Percentiles rank a stretch among this genome's conserved stretches.
phyloP scores from a whole-genome alignment of 305 asterid species.

The Fraxinus angustifolia region DNA sequence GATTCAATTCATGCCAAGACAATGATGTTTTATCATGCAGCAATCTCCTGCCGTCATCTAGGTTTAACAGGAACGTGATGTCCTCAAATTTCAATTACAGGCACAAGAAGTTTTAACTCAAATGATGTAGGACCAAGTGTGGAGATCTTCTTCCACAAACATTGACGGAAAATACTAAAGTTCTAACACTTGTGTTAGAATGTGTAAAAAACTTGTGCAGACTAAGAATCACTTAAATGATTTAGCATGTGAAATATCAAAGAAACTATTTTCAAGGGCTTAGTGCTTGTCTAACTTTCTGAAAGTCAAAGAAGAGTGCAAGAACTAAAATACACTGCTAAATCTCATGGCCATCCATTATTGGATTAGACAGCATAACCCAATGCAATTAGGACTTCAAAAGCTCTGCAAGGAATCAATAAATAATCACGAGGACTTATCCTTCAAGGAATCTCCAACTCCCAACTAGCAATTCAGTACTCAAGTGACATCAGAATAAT shows the following conservation, averaged over 20 bases:
- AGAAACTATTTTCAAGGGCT: not conserved
- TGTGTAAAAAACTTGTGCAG: not conserved
- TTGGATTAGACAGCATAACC: not conserved
- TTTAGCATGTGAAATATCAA: not conserved
- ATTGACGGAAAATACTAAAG: not conserved
- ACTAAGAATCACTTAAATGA: not conserved
- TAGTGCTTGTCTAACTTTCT: not conserved
- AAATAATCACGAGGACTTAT: not conserved
- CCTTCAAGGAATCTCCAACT: not conserved
- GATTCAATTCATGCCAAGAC: not conserved
- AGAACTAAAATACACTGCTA: not conserved
- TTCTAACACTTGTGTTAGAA: not conserved
- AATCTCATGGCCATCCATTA: not conserved
- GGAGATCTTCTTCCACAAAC: not conserved
- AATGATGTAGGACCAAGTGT: not conserved
- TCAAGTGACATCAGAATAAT: not conserved
- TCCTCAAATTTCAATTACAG: not conserved
- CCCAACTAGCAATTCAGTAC: not conserved
- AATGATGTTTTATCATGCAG: not conserved
- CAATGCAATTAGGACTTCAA: not conserved
- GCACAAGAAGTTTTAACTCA: not conserved
- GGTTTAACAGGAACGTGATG: not conserved
- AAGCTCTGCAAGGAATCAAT: not conserved
- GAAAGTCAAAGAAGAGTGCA: not conserved
- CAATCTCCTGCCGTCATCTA: not conserved